phyloP scores from a whole-genome alignment of 2,329 filamentous ascomycete species.

The Trichophyton schoenleinii region DNA sequence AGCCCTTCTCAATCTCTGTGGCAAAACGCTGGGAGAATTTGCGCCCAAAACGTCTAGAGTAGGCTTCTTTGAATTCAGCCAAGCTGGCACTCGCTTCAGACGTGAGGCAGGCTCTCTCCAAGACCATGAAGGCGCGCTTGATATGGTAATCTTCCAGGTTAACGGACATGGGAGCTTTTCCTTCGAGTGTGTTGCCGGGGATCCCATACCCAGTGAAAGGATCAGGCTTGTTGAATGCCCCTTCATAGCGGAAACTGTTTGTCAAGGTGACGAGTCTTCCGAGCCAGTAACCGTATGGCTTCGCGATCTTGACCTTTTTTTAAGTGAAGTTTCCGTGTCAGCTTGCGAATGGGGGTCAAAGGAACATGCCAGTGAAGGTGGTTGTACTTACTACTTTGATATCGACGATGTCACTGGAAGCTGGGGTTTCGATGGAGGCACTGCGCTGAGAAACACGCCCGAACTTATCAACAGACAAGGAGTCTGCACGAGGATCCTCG shows the following conservation, averaged over 20 bases:
- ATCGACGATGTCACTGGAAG: not conserved
- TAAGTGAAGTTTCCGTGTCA: not conserved
- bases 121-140: constrained; percentile 24
- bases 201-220: constrained; percentile 17
- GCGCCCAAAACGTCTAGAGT: constrained; percentile 16
- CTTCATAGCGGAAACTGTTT: constrained; percentile 23
- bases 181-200: constrained; percentile 2
- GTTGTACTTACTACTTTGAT: not conserved
- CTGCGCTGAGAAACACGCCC: not conserved
- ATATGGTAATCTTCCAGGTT: constrained; percentile 19
- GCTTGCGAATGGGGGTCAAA: not conserved
- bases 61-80: constrained; percentile 19
- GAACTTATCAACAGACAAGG: not conserved
- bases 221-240: constrained; percentile 22
- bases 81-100: constrained; percentile 26
- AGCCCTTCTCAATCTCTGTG: not conserved
- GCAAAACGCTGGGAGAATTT: constrained; percentile 14
- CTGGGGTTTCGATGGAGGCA: not conserved
- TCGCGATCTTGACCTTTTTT: constrained; percentile 16
- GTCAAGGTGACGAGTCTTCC: constrained; percentile 22
- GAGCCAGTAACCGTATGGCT: constrained; percentile 22
- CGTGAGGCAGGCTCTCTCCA: constrained; percentile 24
- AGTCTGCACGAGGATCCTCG: not conserved
- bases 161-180: constrained; percentile 7
- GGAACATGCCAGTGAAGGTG: not conserved